phyloP scores from a whole-genome alignment of 345 rosid species.

The Bruguiera gymnorhiza region DNA sequence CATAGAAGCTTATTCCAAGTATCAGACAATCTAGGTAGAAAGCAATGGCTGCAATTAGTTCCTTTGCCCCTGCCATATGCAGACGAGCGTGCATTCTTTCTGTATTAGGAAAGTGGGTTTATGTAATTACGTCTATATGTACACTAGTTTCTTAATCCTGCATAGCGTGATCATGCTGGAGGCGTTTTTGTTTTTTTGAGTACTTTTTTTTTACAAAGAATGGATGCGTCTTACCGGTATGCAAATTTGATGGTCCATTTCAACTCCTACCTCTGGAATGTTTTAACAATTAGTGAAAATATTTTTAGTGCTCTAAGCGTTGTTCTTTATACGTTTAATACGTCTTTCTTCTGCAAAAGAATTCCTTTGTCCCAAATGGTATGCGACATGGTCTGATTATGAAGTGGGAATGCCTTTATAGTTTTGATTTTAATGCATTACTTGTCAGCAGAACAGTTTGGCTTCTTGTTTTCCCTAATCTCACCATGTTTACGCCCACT shows the following conservation, averaged over 20 bases:
- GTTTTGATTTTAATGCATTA: too few relatives aligned
- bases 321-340: too few relatives aligned
- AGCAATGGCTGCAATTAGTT: slow-evolving; percentile 86
- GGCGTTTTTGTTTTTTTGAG: slow-evolving; percentile 40
- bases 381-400: too few relatives aligned
- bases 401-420: too few relatives aligned
- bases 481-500: too few relatives aligned
- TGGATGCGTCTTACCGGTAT: slow-evolving; percentile 58
- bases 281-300: too few relatives aligned
- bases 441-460: too few relatives aligned
- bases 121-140: slow-evolving; percentile 55
- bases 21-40: slow-evolving; percentile 91
- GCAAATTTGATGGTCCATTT: slow-evolving; percentile 53
- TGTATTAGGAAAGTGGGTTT: slow-evolving; percentile 23
- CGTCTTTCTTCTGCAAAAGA: too few relatives aligned
- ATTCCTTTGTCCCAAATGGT: too few relatives aligned
- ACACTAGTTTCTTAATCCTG: slow-evolving; percentile 66
- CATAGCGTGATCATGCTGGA: slow-evolving; percentile 62
- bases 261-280: slow-evolving; percentile 69
- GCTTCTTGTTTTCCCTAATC: too few relatives aligned
- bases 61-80: slow-evolving; percentile 38
- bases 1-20: slow-evolving; percentile 79
- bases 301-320: too few relatives aligned
- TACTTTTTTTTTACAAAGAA: slow-evolving; percentile 49
- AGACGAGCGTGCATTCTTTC: slow-evolving; percentile 61